phyloP scores from a whole-genome alignment of 306 rosid genomes.

The Prunus mira region DNA sequence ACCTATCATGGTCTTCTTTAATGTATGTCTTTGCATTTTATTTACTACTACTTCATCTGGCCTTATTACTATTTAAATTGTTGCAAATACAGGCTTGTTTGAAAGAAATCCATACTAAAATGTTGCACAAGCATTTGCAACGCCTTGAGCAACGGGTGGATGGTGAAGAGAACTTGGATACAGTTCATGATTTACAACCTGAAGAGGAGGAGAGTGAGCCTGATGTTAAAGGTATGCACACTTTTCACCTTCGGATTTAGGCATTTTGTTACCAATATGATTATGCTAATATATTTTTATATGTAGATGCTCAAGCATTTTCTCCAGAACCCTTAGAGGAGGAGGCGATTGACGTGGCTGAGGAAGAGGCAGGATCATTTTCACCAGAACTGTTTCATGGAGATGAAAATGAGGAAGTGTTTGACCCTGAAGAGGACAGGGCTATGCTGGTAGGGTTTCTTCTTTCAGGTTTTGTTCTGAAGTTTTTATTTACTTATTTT shows the following conservation, averaged over 20 bases:
- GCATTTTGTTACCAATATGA: neutral
- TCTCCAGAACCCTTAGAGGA: slow-evolving; percentile 68
- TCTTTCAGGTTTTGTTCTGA: neutral
- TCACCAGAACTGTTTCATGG: slow-evolving; percentile 83
- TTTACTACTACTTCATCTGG: slow-evolving; percentile 1
- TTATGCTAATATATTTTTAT: slow-evolving; percentile 3
- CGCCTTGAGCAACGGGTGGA: slow-evolving; percentile 63
- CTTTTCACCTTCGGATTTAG: slow-evolving; percentile 14
- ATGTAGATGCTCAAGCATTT: slow-evolving; percentile 48
- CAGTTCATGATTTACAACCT: slow-evolving; percentile 29
- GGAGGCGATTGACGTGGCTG: slow-evolving; percentile 55
- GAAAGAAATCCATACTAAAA: slow-evolving; percentile 84
- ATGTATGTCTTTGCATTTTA: neutral
- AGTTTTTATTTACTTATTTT: neutral
- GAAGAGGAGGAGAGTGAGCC: slow-evolving; percentile 44
- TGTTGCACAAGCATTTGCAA: slow-evolving; percentile 72
- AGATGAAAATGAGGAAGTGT: slow-evolving; percentile 80
- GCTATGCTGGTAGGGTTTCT: slow-evolving; percentile 52
- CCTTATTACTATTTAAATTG: slow-evolving; percentile 16
- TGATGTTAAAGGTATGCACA: slow-evolving; percentile 44
- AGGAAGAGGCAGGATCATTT: slow-evolving; percentile 78
- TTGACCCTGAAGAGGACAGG: slow-evolving; percentile 93
- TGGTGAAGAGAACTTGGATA: slow-evolving; percentile 49
- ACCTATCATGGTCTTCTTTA: slow-evolving; percentile 23
- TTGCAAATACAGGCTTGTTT: slow-evolving; percentile 68